Evolutionary conservation across 179 eudicot genomes (phyloP).

Genomic region (Carnegiea gigantea): DNA sequence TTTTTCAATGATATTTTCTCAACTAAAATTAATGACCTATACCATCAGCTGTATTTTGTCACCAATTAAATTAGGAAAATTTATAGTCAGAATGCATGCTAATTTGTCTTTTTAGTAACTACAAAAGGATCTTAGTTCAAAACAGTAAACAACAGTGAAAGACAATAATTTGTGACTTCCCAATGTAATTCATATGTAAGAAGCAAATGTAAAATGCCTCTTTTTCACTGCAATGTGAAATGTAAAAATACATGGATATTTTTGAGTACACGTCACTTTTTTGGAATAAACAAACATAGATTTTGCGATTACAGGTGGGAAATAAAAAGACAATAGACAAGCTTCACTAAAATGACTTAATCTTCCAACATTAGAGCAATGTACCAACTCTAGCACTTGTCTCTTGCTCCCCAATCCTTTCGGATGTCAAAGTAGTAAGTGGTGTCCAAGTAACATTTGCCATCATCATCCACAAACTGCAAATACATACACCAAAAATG

Average conservation of each 20-base stretch:
- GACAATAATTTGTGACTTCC: no score
- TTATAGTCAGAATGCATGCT: no score
- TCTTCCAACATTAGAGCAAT: neutral
- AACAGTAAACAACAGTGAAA: no score
- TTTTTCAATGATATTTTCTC: no score
- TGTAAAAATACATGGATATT: no score
- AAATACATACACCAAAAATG: slow-evolving; percentile 10
- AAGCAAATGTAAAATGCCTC: neutral
- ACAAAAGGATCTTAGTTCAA: no score
- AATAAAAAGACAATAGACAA: slow-evolving; percentile 4
- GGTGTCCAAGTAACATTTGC: slow-evolving; percentile 39
- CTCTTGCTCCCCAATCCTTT: slow-evolving; percentile 42
- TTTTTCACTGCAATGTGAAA: no score
- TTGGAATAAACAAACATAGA: slow-evolving; percentile 13
- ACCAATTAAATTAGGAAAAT: no score
- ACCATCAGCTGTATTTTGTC: no score
- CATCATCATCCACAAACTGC: slow-evolving; percentile 49
- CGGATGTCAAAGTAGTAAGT: slow-evolving; percentile 47
- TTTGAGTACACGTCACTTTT: neutral
- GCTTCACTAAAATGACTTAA: neutral
- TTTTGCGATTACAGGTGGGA: neutral
- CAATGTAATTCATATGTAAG: neutral
- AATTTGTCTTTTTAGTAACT: neutral
- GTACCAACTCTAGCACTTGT: slow-evolving; percentile 8
- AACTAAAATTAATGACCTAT: no score